Evolutionary conservation across 2,329 filamentous ascomycete species (phyloP).

Genomic region (Colletotrichum chrysophilum): DNA sequence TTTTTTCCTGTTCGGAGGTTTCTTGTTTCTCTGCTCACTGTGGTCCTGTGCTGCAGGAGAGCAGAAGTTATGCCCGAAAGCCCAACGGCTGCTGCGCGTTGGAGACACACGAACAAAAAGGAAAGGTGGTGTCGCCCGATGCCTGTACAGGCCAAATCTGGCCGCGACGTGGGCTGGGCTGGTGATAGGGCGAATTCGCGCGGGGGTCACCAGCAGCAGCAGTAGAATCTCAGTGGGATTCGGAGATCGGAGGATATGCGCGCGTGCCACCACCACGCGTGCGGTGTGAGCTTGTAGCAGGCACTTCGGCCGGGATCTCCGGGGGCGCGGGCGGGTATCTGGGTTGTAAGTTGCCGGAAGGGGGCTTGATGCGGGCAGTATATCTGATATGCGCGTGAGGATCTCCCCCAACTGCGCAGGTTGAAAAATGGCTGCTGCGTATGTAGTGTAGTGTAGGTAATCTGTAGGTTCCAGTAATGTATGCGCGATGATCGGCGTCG

Average conservation of each 20-base stretch:
- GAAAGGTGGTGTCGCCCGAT: neutral
- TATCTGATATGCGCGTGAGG: neutral
- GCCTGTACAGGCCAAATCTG: neutral
- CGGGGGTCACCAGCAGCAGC: neutral
- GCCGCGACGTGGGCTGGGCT: neutral
- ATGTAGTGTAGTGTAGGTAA: neutral
- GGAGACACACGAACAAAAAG: neutral
- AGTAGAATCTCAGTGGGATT: neutral
- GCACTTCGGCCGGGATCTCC: neutral
- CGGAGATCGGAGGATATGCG: neutral
- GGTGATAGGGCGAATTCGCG: neutral
- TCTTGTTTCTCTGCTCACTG: neutral
- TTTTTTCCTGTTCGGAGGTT: neutral
- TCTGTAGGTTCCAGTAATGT: neutral
- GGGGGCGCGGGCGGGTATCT: neutral
- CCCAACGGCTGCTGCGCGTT: neutral
- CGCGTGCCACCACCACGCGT: neutral
- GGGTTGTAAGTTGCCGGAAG: neutral
- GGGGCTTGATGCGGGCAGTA: neutral
- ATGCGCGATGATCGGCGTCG: slow-evolving; percentile 7
- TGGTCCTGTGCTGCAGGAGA: neutral
- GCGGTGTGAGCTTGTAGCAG: neutral
- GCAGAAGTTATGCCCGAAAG: neutral
- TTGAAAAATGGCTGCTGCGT: neutral
- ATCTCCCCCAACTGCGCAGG: neutral